These are phyloP conservation scores for Scheffersomyces stambukii DNA, from an alignment of 1,139 yeast species.

Conservation along the genomic window DNA sequence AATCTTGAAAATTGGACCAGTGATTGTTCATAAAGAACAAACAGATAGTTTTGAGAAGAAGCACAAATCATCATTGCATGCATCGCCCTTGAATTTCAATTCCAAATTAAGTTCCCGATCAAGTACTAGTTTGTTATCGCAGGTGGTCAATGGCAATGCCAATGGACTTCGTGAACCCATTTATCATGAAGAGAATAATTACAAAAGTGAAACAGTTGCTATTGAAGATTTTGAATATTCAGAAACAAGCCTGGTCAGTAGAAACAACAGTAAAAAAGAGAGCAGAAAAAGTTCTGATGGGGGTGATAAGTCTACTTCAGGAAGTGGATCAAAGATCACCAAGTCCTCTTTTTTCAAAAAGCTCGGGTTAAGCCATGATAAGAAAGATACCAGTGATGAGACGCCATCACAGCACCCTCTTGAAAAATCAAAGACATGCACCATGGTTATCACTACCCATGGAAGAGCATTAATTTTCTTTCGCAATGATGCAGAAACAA, in stretches of 20 bases:
- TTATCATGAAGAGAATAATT: conserved; percentile 23
- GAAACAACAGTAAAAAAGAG: conserved; percentile 7
- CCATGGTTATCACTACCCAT: conserved; percentile 49
- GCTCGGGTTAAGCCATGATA: conserved; percentile 21
- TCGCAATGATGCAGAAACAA: conserved; percentile 28
- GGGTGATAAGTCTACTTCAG: background rate
- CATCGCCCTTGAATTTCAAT: conserved; percentile 51
- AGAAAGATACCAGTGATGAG: conserved; percentile 10
- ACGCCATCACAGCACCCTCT: conserved; percentile 19
- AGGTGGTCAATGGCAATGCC: conserved; percentile 47
- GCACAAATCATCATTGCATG: conserved; percentile 53
- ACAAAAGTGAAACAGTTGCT: too few species aligned
- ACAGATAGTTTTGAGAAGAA: conserved; percentile 55
- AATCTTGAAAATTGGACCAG: conserved; percentile 61
- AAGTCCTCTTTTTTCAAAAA: conserved; percentile 24
- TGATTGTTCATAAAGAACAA: conserved; percentile 27
- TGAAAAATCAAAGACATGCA: conserved; percentile 38
- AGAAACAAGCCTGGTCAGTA: too few species aligned
- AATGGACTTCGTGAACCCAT: conserved; percentile 6
- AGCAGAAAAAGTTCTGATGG: conserved; percentile 7
- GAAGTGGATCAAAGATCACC: conserved; percentile 3
- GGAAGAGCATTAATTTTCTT: conserved; percentile 53
- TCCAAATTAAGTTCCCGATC: conserved; percentile 17
- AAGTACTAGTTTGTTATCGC: conserved; percentile 38
- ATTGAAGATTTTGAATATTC: too few species aligned